Percentiles rank a stretch among this genome's conserved stretches.
These are phyloP conservation scores for Zangia roseola DNA, from an alignment of 768 basidiomycete species.

Conservation along the genomic window DNA sequence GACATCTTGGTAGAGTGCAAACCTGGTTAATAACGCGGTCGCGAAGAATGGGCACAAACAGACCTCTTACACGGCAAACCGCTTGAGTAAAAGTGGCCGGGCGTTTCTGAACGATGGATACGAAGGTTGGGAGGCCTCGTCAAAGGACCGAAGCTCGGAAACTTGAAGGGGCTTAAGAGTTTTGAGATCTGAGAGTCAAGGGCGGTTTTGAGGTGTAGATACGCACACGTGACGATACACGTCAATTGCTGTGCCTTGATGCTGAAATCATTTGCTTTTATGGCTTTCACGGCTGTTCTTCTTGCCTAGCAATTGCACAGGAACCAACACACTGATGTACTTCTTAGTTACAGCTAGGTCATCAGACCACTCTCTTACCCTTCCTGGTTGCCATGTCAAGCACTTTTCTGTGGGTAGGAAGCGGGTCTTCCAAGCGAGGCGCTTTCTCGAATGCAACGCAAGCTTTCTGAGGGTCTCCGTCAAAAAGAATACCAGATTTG, in stretches of 20 bases:
- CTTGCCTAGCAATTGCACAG: too few species aligned
- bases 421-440: constrained; percentile 18
- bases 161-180: too few species aligned
- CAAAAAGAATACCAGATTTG: neutral
- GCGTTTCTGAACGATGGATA: neutral
- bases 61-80: constrained; percentile 2
- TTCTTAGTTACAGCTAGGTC: constrained; percentile 17
- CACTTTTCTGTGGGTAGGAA: constrained; percentile 15
- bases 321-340: too few species aligned
- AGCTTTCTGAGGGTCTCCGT: constrained; percentile 23
- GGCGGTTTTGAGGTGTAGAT: too few species aligned
- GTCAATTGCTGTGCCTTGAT: too few species aligned
- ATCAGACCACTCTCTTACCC: constrained; percentile 21
- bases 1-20: constrained; percentile 13
- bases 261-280: too few species aligned
- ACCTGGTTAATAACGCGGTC: neutral
- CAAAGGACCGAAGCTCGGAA: neutral
- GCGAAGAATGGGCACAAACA: neutral
- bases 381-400: constrained; percentile 7
- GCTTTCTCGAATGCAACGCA: constrained; percentile 19
- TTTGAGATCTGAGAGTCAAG: too few species aligned
- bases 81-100: neutral
- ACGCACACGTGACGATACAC: too few species aligned
- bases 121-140: neutral
- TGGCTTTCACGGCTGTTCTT: too few species aligned